phyloP scores from a whole-genome alignment of 495 filamentous ascomycete genomes.

The Talaromyces liani region DNA sequence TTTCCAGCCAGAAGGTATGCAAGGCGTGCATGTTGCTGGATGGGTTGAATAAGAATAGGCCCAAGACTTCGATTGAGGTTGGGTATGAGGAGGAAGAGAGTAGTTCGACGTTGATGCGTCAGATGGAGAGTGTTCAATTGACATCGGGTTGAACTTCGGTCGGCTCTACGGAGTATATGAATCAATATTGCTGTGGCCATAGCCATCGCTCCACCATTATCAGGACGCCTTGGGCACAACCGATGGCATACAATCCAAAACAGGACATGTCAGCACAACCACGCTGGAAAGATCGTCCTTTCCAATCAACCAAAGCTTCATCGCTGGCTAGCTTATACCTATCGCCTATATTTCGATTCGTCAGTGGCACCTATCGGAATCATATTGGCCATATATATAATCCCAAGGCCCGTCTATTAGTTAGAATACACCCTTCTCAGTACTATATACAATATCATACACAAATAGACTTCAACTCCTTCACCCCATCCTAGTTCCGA shows the following conservation, averaged over 20 bases:
- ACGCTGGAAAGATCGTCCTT: not conserved
- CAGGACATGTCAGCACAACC: not conserved
- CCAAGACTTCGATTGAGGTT: conserved; percentile 62
- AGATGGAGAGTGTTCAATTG: conserved; percentile 47
- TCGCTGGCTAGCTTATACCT: not conserved
- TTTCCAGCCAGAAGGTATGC: conserved; percentile 91
- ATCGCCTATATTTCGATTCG: not conserved
- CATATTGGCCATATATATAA: not conserved
- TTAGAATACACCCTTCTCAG: not conserved
- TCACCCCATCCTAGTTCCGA: not conserved
- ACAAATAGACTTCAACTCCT: not conserved
- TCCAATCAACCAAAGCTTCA: not conserved
- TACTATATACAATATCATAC: conserved; percentile 7
- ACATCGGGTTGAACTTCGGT: conserved; percentile 19
- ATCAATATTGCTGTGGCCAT: not conserved
- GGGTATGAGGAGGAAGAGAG: conserved; percentile 46
- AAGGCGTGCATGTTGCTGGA: conserved; percentile 91
- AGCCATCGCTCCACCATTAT: not conserved
- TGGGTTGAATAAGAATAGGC: conserved; percentile 82
- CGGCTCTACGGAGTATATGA: not conserved
- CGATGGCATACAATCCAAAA: not conserved
- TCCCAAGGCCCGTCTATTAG: not conserved
- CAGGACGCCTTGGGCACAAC: not conserved
- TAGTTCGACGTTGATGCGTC: conserved; percentile 45
- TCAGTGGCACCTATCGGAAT: not conserved